Evolutionary conservation across 805 yeast species (phyloP), one percentile per base, ranked within the genome.

Genomic region (Saturnispora saitoi): DNA sequence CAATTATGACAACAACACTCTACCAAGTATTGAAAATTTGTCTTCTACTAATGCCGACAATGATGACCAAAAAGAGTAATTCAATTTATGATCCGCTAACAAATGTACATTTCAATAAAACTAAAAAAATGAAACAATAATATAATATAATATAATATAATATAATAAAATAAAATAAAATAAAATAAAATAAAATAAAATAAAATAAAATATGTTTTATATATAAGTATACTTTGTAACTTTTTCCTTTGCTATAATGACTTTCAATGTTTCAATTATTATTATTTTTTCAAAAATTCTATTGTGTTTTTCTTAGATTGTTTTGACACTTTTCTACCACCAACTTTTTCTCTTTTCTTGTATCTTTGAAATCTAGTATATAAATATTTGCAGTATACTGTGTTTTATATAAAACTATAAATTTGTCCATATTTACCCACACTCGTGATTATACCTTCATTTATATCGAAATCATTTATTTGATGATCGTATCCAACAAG

Each of bases 401-500:
- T 37, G 41, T 37, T 20, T 20, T 37, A 37, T 37, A 37, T 26
- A 44, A 14, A 20, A 12, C 14, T 14, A 29, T 24, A 30, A 17
- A 41, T 28, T 28, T 44, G 36, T 24, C 45, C 45, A 19, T 30
- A 37, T 43, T 55, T 53, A 14, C 59, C 60, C 14, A 49, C 51
- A 5, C 42, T 49, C n/a, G 36, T 38, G 12, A 57, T 12, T 10
- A 38, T 19, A 19, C 19, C 29, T 11, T 46, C 44, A 28, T 37
- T 30, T 17, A 51, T 3, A 1, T 7, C 15, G 19, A 51, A 43
- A 29, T 49, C 57, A 17, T 42, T 48, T 15, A 52, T 3, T 2
- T 30, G 14, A 1, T 46, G 45, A 24, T 52, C 53, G 32, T 28
- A 50, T 1, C 59, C 61, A 12, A 52, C 54, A 40, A 50, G 54